Base-by-base conservation (phyloP, 306 rosid species). In the Nissolia schottii region DNA sequence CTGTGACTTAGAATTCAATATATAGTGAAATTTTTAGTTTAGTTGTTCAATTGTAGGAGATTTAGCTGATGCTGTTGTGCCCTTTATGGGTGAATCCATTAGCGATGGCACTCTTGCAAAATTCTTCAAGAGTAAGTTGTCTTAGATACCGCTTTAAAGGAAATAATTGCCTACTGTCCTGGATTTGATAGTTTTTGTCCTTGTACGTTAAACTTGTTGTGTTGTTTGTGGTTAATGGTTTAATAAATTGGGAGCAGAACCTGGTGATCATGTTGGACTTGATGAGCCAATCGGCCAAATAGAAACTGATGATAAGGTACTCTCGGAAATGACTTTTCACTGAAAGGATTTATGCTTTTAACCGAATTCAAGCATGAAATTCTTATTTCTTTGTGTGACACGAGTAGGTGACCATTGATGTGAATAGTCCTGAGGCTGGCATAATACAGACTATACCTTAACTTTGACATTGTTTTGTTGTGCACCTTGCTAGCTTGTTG, bases 81-180 rank as follows among this genome's bases (percentile, higher is more conserved):
- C 88, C 75, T 85, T 78, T 82, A 83, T 85, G 89, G 92, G 88
- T 59, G 90, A 87, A 85, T 87, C 86, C 61, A 85, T 85, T 60
- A 79, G 85, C 3, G 84, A 88, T 74, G 88, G 90, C 40, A 85
- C 88, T 74, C 76, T 83, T 46, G 87, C 90, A 45, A 85, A 64
- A 32, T 77, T 85, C 79, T 78, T 88, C 20, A 85, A 83, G 87
- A 71, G 88, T 88, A 85, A 22, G 90, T 71, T 25, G 11, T 74
- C 61, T 32, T 37, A 50, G 32, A 14, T 27, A 34, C 48, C 35
- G 61, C 59, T 23, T 48, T 63, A 56, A 49, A 73, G 34, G 24
- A 19, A 35, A 54, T 10, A 61, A 13, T 7, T 14, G 11, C 12
- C 2, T 48, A 32, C 6, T 56, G 20, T 51, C 34, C 53, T 61